phyloP scores from a whole-genome alignment of 2,329 filamentous ascomycete species.

The Orbilia ellipsospora region DNA sequence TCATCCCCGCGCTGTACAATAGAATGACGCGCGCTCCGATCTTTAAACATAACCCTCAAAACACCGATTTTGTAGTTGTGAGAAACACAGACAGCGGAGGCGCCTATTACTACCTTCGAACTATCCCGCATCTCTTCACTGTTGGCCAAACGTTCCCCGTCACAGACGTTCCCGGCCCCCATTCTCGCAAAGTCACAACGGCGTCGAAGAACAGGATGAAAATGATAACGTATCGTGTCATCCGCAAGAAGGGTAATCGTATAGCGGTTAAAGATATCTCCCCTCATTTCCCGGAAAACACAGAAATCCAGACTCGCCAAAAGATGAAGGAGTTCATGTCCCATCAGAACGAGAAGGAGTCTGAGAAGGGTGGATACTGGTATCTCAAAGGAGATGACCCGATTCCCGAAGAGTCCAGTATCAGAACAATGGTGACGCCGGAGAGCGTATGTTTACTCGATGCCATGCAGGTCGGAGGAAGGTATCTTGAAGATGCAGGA shows the following conservation, averaged over 20 bases:
- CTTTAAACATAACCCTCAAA: constrained; percentile 82
- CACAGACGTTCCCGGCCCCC: constrained; percentile 89
- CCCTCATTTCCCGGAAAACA: constrained; percentile 89
- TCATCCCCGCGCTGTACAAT: constrained; percentile 90
- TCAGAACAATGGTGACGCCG: constrained; percentile 89
- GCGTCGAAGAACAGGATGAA: constrained; percentile 96
- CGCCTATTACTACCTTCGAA: constrained; percentile 82
- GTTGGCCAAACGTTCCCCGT: constrained; percentile 95
- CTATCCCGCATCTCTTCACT: constrained; percentile 88
- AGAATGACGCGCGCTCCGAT: constrained; percentile 94
- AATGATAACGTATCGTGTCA: constrained; percentile 92
- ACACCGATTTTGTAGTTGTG: constrained; percentile 86
- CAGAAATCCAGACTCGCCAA: constrained; percentile 93
- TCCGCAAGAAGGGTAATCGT: constrained; percentile 77
- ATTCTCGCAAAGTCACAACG: constrained; percentile 94
- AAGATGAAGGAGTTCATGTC: constrained; percentile 96
- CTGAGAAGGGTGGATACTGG: constrained; percentile 76
- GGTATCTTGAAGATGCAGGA: constrained; percentile 89
- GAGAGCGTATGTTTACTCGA: constrained; percentile 95
- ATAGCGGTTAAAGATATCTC: constrained; percentile 86
- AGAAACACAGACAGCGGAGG: constrained; percentile 81
- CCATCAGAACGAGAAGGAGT: constrained; percentile 72
- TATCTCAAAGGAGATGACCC: constrained; percentile 77
- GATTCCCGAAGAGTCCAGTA: constrained; percentile 80
- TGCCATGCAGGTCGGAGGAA: constrained; percentile 94